phyloP scores from a whole-genome alignment of 1,284 basidiomycete species.

The Inonotus hispidus region DNA sequence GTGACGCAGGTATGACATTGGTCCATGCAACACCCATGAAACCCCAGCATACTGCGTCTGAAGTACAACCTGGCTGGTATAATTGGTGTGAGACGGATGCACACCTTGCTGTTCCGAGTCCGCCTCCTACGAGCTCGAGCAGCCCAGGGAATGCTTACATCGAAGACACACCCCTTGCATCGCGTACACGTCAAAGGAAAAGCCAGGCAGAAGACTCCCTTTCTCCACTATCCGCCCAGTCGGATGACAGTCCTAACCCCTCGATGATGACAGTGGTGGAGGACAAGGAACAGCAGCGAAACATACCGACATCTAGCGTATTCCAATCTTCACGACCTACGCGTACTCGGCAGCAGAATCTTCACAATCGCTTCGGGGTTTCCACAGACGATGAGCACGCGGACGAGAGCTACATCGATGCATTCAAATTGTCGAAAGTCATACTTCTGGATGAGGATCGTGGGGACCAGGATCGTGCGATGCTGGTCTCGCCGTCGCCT shows the following conservation, averaged over 20 bases:
- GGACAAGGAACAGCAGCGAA: background rate
- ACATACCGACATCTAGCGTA: background rate
- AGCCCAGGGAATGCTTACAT: background rate
- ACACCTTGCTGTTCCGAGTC: background rate
- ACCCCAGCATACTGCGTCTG: background rate
- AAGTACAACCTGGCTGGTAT: background rate
- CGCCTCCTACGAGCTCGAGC: constrained; percentile 1
- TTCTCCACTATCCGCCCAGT: constrained; percentile 3
- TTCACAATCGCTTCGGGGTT: background rate
- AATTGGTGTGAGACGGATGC: background rate
- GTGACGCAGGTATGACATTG: constrained; percentile 6
- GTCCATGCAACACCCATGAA: constrained; percentile 3
- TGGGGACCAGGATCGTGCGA: background rate
- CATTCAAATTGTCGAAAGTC: constrained; percentile 14
- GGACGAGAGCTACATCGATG: constrained; percentile 15
- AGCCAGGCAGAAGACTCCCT: background rate
- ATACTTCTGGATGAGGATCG: background rate
- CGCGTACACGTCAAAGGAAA: background rate
- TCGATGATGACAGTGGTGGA: background rate
- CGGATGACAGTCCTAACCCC: background rate
- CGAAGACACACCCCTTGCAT: constrained; percentile 7
- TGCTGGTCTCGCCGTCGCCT: background rate
- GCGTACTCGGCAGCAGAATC: background rate
- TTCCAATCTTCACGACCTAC: background rate
- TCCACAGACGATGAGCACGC: constrained; percentile 10